Conservation (phyloP, 495 filamentous ascomycete genomes). For the Cercophora newfieldiana region DNA sequence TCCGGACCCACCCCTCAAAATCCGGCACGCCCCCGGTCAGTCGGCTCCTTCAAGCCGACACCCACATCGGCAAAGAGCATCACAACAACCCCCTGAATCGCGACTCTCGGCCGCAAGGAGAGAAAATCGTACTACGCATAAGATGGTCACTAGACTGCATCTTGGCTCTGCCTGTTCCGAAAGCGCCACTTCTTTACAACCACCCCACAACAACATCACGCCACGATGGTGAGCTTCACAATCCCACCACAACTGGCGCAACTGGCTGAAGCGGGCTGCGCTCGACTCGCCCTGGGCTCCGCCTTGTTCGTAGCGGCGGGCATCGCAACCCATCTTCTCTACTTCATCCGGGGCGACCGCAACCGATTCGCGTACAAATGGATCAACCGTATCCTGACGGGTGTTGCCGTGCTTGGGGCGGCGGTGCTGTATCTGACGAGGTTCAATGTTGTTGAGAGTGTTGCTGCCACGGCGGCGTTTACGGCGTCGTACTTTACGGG, state of each 20-base stretch:
- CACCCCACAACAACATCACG: background rate
- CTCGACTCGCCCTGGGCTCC: background rate
- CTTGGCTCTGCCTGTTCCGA: too few species aligned
- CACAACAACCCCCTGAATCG: background rate
- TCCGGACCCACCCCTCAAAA: background rate
- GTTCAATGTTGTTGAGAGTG: background rate
- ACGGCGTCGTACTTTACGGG: background rate
- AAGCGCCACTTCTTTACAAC: too few species aligned
- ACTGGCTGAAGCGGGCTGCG: background rate
- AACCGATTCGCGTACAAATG: background rate
- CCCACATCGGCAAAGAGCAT: background rate
- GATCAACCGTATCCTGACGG: background rate
- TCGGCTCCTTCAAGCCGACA: background rate
- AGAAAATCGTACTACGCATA: too few species aligned
- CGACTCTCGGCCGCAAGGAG: too few species aligned
- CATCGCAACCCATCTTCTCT: constrained; percentile 8
- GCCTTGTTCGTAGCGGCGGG: constrained; percentile 1
- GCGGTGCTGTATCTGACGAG: background rate
- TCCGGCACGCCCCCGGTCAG: background rate
- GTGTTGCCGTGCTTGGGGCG: background rate
- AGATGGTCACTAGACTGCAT: background rate
- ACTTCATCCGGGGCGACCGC: constrained; percentile 11
- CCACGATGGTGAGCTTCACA: background rate
- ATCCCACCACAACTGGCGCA: too few species aligned
- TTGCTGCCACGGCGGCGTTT: background rate